Percentiles rank a stretch among this genome's conserved stretches.
Evolutionary conservation across 2,329 filamentous ascomycete species (phyloP).

Genomic region (Penicillium occitanis): DNA sequence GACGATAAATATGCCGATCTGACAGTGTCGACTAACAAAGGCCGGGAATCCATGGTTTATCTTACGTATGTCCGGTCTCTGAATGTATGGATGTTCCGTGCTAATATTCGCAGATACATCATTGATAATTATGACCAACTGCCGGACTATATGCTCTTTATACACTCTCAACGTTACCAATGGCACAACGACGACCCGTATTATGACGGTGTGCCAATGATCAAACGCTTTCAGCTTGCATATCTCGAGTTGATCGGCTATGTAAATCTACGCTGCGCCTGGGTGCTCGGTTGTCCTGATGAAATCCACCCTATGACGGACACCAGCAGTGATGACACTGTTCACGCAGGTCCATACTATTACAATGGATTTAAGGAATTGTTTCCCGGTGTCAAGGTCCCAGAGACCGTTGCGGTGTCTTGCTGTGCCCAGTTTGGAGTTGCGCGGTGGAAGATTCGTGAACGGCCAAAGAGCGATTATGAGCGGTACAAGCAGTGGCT

Average conservation of each 20-base stretch:
- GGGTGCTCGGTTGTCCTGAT: constrained; percentile 53
- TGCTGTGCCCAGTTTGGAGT: constrained; percentile 60
- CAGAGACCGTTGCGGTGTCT: constrained; percentile 49
- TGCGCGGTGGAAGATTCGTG: constrained; percentile 47
- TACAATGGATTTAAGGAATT: constrained; percentile 51
- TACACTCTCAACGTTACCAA: constrained; percentile 43
- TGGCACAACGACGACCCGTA: constrained; percentile 55
- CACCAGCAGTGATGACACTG: constrained; percentile 40
- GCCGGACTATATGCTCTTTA: constrained; percentile 43
- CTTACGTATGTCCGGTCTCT: constrained; percentile 36
- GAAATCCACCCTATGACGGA: constrained; percentile 51
- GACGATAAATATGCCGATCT: constrained; percentile 50
- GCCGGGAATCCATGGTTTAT: constrained; percentile 47
- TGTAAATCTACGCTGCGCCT: constrained; percentile 55
- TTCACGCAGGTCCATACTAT: constrained; percentile 53
- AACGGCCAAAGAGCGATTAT: constrained; percentile 51
- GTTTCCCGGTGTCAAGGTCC: constrained; percentile 45
- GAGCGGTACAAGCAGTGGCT: constrained; percentile 52
- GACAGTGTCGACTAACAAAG: constrained; percentile 50
- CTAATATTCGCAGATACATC: constrained; percentile 36
- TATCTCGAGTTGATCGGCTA: constrained; percentile 54
- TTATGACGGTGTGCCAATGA: constrained; percentile 52
- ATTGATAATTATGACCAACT: constrained; percentile 45
- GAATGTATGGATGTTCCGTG: neutral
- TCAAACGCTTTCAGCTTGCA: constrained; percentile 50